These are phyloP conservation scores for Pseudomassariella vexata DNA, from an alignment of 2,329 filamentous ascomycete species.

Conservation along the genomic window DNA sequence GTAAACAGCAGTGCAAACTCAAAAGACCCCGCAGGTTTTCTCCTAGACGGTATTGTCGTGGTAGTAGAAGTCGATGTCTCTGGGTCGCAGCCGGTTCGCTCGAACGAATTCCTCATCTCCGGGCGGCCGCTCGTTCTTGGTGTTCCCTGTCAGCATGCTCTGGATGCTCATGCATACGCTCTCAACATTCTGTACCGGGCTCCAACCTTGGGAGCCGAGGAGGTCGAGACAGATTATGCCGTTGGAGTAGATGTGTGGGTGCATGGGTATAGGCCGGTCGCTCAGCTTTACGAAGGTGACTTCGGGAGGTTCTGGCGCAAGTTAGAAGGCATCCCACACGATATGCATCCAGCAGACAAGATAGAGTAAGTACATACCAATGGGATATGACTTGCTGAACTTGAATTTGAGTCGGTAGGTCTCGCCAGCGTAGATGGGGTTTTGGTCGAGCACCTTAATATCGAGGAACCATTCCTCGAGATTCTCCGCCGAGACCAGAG, in stretches of 20 bases:
- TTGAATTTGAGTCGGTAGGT: conserved; percentile 81
- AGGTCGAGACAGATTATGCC: conserved; percentile 97
- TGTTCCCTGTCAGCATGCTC: conserved; percentile 96
- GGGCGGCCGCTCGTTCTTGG: conserved; percentile 81
- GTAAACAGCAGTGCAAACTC: conserved; percentile 8
- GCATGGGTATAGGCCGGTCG: conserved; percentile 74
- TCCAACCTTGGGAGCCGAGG: conserved; percentile 84
- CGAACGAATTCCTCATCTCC: conserved; percentile 87
- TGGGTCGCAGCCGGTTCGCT: conserved; percentile 70
- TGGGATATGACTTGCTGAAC: conserved; percentile 81
- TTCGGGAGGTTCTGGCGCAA: conserved; percentile 74
- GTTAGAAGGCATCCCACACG: conserved; percentile 6
- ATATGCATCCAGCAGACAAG: too few relatives aligned
- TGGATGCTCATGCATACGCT: conserved; percentile 96
- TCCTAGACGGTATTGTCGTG: conserved; percentile 77
- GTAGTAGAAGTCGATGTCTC: conserved; percentile 90
- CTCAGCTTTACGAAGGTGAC: conserved; percentile 73
- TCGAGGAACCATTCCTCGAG: conserved; percentile 90
- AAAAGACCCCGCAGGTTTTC: conserved; percentile 1
- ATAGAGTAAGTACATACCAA: conserved; percentile 61
- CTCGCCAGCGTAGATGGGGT: conserved; percentile 79
- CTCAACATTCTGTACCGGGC: conserved; percentile 93
- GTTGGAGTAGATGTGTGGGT: conserved; percentile 97
- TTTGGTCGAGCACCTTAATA: conserved; percentile 81
- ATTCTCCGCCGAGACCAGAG: conserved; percentile 73